A percentile compares a stretch with the other conserved stretches of the same genome.
Evolutionary conservation across 2,329 filamentous ascomycete genomes (phyloP).

Genomic region (Sclerotinia glacialis): DNA sequence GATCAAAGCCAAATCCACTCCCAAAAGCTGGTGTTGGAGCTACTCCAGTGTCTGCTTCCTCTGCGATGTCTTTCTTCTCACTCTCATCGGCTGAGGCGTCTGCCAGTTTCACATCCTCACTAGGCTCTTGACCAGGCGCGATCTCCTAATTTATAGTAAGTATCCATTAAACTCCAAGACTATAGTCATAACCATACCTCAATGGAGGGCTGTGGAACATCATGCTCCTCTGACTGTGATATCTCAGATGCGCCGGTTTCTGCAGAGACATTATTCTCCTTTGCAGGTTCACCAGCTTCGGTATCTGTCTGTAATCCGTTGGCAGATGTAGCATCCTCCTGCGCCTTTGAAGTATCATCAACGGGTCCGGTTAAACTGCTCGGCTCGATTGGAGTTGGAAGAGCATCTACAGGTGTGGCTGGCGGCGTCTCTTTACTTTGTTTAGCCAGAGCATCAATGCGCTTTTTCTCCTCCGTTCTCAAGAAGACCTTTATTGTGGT

Average conservation of each 20-base stretch:
- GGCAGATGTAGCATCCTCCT: slow-evolving; percentile 19
- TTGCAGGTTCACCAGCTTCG: slow-evolving; percentile 10
- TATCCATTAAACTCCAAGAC: neutral
- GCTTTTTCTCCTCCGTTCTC: slow-evolving; percentile 86
- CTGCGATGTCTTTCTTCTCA: slow-evolving; percentile 22
- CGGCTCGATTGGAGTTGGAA: slow-evolving; percentile 24
- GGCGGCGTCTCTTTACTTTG: slow-evolving; percentile 42
- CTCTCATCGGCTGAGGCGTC: slow-evolving; percentile 26
- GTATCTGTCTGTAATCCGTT: slow-evolving; percentile 20
- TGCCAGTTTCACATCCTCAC: slow-evolving; percentile 27
- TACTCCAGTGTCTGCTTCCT: slow-evolving; percentile 24
- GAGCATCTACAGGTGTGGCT: slow-evolving; percentile 32
- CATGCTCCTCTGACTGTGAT: slow-evolving; percentile 35
- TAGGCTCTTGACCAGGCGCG: slow-evolving; percentile 38
- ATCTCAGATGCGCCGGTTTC: slow-evolving; percentile 23
- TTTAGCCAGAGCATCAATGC: slow-evolving; percentile 59
- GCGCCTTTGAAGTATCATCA: slow-evolving; percentile 28
- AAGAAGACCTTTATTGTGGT: slow-evolving; percentile 90
- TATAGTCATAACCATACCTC: slow-evolving; percentile 37
- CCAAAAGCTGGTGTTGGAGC: slow-evolving; percentile 30
- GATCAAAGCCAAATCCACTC: slow-evolving; percentile 46
- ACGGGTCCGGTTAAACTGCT: slow-evolving; percentile 31
- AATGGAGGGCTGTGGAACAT: slow-evolving; percentile 42
- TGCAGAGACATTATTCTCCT: slow-evolving; percentile 22
- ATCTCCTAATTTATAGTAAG: slow-evolving; percentile 37